Evolutionary conservation across 306 rosid genomes (phyloP).

Genomic region (Lathyrus tuberosus): DNA sequence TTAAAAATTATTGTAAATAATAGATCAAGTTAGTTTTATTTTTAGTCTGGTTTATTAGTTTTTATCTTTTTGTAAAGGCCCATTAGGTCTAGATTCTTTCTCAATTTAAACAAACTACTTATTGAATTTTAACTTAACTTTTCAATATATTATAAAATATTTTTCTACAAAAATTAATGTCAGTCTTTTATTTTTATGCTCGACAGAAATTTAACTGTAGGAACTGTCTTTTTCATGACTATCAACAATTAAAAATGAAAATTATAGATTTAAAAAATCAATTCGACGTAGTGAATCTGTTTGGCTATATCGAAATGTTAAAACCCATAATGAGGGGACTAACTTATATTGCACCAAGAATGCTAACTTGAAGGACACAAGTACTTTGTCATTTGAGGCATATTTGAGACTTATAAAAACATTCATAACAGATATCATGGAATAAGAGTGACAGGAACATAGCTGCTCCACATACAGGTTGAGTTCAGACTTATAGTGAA

Average conservation of each 20-base stretch:
- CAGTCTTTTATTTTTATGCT: conserved; percentile 7
- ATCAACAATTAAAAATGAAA: conserved; percentile 13
- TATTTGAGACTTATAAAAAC: conserved; percentile 34
- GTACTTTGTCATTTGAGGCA: conserved; percentile 25
- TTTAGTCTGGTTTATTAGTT: too few species aligned
- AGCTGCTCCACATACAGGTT: conserved; percentile 22
- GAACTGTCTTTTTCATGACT: background rate
- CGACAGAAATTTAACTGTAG: conserved; percentile 1
- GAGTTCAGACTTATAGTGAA: conserved; percentile 29
- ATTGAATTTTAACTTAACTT: too few species aligned
- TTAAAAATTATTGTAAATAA: background rate
- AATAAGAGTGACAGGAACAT: conserved; percentile 21
- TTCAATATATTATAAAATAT: too few species aligned
- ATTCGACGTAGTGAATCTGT: conserved; percentile 8
- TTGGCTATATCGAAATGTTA: background rate
- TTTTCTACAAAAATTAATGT: background rate
- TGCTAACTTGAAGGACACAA: conserved; percentile 17
- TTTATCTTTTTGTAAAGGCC: too few species aligned
- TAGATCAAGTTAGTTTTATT: too few species aligned
- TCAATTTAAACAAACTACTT: too few species aligned
- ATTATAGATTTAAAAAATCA: conserved; percentile 13
- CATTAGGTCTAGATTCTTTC: too few species aligned
- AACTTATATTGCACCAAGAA: conserved; percentile 22
- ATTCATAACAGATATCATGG: conserved; percentile 19
- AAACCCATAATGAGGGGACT: conserved; percentile 13